Percentiles rank a stretch among this genome's conserved stretches.
Conservation (phyloP, 2,329 filamentous ascomycete genomes). For the Penicillium capsulatum region DNA sequence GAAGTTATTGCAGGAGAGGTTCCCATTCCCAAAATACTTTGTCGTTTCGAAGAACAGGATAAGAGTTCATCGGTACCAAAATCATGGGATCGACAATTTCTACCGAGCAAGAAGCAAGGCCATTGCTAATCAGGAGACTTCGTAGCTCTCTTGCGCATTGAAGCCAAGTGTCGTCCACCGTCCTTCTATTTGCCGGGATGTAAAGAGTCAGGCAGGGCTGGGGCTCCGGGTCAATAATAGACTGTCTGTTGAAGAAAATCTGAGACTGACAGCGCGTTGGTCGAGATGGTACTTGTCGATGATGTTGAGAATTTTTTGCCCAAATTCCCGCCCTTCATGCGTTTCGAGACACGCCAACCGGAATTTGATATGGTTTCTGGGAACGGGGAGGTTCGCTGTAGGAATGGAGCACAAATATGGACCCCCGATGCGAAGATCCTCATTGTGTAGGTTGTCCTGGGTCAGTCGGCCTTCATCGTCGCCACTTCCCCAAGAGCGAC, state of each 20-base stretch:
- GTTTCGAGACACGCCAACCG: constrained; percentile 2
- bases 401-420: constrained; percentile 6
- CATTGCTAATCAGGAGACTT: not conserved
- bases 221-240: constrained; percentile 1
- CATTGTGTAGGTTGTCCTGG: constrained; percentile 1
- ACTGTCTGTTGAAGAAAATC: constrained; percentile 1
- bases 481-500: constrained; percentile 1
- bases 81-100: not conserved
- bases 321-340: not conserved
- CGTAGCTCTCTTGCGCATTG: constrained; percentile 1
- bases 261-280: not conserved
- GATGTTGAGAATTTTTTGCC: not conserved
- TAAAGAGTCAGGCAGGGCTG: not conserved
- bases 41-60: not conserved
- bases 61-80: not conserved
- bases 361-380: not conserved
- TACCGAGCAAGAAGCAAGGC: not conserved
- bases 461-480: constrained; percentile 3
- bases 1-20: not conserved
- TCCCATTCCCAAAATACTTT: not conserved
- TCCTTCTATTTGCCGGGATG: not conserved
- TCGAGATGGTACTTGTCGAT: not conserved
- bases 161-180: not conserved
- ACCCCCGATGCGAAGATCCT: constrained; percentile 2
- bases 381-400: constrained; percentile 5